Conservation (phyloP, 441 rosid genomes). For the Erodium texanum region DNA sequence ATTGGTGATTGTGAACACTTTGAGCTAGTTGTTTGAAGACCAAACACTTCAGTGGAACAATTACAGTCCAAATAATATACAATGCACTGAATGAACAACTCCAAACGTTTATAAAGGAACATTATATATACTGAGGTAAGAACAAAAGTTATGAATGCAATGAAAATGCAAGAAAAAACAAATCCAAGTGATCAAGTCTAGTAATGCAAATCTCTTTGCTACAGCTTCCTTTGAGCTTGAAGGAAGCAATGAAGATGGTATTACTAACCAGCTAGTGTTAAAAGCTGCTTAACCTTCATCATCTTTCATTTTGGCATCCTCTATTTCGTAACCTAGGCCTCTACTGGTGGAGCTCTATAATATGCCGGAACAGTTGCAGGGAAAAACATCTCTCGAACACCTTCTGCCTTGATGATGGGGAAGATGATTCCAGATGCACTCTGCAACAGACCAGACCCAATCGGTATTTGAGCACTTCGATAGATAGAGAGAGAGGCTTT, state of each 20-base stretch:
- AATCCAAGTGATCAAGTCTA: neutral
- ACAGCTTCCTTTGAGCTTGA: neutral
- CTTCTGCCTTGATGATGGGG: slow-evolving; percentile 1
- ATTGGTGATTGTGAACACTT: no score
- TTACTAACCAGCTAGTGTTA: neutral
- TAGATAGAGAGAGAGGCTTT: no score
- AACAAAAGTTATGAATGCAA: neutral
- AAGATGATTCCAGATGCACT: slow-evolving; percentile 2
- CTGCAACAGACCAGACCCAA: neutral
- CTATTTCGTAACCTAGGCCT: neutral
- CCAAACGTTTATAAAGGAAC: neutral
- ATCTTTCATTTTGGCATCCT: neutral
- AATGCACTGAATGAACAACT: neutral
- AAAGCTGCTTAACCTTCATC: neutral
- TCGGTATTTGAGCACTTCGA: neutral
- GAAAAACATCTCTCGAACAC: neutral
- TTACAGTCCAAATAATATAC: no score
- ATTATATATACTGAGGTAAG: neutral
- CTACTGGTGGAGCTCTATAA: neutral
- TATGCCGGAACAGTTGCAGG: neutral
- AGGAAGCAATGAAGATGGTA: neutral
- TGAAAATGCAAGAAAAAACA: neutral
- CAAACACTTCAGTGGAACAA: no score
- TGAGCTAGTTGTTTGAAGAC: no score
- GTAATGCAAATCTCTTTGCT: neutral